These are phyloP conservation scores for Simplicillium sp. DNA, from an alignment of 2,329 filamentous ascomycete genomes.

Conservation along the genomic window DNA sequence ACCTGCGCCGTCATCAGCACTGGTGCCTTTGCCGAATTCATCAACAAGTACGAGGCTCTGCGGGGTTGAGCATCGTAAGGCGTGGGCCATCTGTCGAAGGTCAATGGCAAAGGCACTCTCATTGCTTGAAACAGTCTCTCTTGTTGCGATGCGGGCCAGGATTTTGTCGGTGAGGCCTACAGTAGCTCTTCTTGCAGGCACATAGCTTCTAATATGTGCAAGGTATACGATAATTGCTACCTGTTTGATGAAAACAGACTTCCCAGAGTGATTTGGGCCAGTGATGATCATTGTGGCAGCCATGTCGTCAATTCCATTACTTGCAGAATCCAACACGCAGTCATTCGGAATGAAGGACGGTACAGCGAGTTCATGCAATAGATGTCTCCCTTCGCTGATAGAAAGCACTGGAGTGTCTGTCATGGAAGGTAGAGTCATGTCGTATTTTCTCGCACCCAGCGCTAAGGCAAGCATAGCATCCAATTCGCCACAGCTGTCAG, in stretches of 20 bases:
- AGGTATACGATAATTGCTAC: constrained; percentile 84
- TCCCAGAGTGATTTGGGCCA: constrained; percentile 93
- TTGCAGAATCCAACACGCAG: constrained; percentile 45
- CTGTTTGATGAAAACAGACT: constrained; percentile 93
- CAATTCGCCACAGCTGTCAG: constrained; percentile 75
- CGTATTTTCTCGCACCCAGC: constrained; percentile 65
- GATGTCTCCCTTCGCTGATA: constrained; percentile 74
- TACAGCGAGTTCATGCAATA: constrained; percentile 77
- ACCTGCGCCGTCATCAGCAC: constrained; percentile 46
- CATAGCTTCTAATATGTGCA: constrained; percentile 86
- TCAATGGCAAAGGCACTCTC: constrained; percentile 67
- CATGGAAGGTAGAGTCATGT: constrained; percentile 60
- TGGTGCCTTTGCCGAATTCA: constrained; percentile 70
- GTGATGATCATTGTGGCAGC: constrained; percentile 58
- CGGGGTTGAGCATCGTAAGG: constrained; percentile 63
- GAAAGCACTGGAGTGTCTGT: constrained; percentile 59
- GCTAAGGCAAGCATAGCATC: constrained; percentile 79
- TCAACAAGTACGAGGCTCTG: constrained; percentile 82
- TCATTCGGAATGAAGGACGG: constrained; percentile 77
- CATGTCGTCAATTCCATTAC: constrained; percentile 40
- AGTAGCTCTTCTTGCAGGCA: constrained; percentile 66
- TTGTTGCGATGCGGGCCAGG: constrained; percentile 72
- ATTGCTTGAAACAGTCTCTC: constrained; percentile 48
- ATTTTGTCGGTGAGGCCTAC: constrained; percentile 92
- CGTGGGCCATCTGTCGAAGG: constrained; percentile 74